Evolutionary conservation across 345 rosid genomes (phyloP), one percentile per base, ranked within the genome.

Genomic region (Nephelium lappaceum): DNA sequence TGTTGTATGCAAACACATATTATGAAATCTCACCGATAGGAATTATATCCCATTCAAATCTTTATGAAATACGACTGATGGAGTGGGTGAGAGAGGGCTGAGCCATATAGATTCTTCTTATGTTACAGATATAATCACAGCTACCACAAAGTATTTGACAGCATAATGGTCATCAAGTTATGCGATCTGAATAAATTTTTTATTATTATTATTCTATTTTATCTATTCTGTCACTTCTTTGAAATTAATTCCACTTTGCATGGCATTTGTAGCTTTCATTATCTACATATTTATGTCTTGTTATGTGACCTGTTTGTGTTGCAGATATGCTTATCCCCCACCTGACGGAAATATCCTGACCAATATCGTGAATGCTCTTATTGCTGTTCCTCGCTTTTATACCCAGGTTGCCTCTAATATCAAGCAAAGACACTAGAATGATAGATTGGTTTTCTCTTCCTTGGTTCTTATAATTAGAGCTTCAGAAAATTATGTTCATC

Each of bases 311-410:
- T 61, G 69, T 23, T 82, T 57, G 16, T 82, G 10, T 63, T 84
- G 77, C 91, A 96, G 99, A 86, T 96, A 96, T 87, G 97, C 97
- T 75, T 94, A 96, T 79, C 99, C 99, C 72, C 97, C 92, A 51
- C 97, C 94, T 6, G 99, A 95, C 91, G 97, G 97, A 82, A 95
- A 95, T 81, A 95, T 95, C 79, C 82, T 95, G 82, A 93, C 97
- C 81, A 96, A 96, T 84, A 96, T 96, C 80, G 92, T 91, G 31
- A 96, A 94, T 91, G 98, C 97, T 38, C 97, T 96, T 67, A 93
- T 96, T 57, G 97, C 98, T 69, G 99, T 96, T 83, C 98, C 99
- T 62, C 91, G 87, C 25, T 94, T 94, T 78, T 96, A 94, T 81
- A 96, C 97, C 11, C 99, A 94, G 98, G 99, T 96, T 79, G 66